These are phyloP conservation scores for Phaeosphaeriaceae sp. DNA, from an alignment of 2,329 filamentous ascomycete species.

Conservation along the genomic window DNA sequence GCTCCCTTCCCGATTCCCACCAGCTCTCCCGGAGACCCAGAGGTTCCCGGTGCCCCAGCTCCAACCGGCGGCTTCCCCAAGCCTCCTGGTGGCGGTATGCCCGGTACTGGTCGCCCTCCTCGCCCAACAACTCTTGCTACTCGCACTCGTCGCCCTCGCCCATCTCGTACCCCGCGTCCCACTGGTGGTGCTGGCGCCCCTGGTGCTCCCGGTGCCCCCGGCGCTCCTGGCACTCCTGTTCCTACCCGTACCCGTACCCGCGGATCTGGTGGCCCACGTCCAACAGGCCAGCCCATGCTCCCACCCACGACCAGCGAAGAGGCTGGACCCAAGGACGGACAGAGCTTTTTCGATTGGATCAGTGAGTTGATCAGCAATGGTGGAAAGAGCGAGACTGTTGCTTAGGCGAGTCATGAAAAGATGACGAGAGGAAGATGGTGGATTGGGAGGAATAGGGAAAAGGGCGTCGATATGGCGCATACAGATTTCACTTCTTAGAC, in stretches of 20 bases:
- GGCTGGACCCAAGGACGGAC: not conserved
- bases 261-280: not conserved
- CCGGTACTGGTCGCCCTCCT: not conserved
- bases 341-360: not conserved
- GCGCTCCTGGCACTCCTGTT: not conserved
- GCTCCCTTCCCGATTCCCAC: not conserved
- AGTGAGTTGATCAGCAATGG: not conserved
- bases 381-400: not conserved
- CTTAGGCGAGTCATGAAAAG: not conserved
- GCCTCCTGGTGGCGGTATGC: not conserved
- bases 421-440: not conserved
- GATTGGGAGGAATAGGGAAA: no score
- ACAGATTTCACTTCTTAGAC: no score
- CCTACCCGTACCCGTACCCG: no score
- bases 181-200: no score
- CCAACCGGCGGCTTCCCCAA: constrained; percentile 4
- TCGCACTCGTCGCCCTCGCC: not conserved
- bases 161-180: not conserved
- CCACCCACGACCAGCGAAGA: not conserved
- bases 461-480: no score
- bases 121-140: not conserved
- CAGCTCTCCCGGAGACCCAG: not conserved
- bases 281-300: not conserved
- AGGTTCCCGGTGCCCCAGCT: not conserved
- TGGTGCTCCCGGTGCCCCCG: no score